These are phyloP conservation scores for Russula lepida DNA, from an alignment of 768 basidiomycete genomes.

Conservation along the genomic window DNA sequence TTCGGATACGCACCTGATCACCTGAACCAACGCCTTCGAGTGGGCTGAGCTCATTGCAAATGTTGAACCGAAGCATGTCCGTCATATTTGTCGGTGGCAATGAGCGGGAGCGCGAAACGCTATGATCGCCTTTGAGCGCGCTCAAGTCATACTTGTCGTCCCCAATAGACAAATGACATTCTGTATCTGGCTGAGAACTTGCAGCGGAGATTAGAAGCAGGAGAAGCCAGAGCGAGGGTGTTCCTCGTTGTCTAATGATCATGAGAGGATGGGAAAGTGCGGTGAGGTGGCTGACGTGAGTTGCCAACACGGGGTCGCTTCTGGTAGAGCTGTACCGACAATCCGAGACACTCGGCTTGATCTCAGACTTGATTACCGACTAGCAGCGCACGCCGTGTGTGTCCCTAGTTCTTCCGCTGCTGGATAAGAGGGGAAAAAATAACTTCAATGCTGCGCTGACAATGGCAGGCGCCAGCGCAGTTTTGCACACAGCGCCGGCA, in stretches of 20 bases:
- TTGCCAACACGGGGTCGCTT: neutral
- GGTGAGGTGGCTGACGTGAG: constrained; percentile 6
- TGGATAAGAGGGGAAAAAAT: neutral
- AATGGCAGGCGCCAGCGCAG: neutral
- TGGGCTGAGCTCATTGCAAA: constrained; percentile 52
- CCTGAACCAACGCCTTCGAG: constrained; percentile 38
- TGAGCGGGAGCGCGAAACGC: constrained; percentile 41
- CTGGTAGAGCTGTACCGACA: neutral
- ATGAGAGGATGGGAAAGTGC: constrained; percentile 1
- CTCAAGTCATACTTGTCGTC: constrained; percentile 53
- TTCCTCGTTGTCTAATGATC: constrained; percentile 1
- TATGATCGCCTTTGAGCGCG: constrained; percentile 43
- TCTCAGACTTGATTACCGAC: neutral
- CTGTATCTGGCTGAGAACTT: constrained; percentile 21
- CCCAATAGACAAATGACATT: constrained; percentile 42
- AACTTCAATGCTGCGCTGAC: neutral
- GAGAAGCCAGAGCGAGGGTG: constrained; percentile 14
- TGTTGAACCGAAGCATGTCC: constrained; percentile 55
- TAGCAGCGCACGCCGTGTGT: too few species aligned
- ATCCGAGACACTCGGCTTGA: constrained; percentile 4
- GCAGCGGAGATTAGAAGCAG: constrained; percentile 2
- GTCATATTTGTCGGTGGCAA: constrained; percentile 56
- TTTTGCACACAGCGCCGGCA: neutral
- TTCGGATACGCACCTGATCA: constrained; percentile 55
- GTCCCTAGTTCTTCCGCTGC: neutral